A percentile compares a stretch with the other conserved stretches of the same genome.
These are phyloP conservation scores for Ceratopteris richardii DNA, from an alignment of 75 land plant species.

Conservation along the genomic window DNA sequence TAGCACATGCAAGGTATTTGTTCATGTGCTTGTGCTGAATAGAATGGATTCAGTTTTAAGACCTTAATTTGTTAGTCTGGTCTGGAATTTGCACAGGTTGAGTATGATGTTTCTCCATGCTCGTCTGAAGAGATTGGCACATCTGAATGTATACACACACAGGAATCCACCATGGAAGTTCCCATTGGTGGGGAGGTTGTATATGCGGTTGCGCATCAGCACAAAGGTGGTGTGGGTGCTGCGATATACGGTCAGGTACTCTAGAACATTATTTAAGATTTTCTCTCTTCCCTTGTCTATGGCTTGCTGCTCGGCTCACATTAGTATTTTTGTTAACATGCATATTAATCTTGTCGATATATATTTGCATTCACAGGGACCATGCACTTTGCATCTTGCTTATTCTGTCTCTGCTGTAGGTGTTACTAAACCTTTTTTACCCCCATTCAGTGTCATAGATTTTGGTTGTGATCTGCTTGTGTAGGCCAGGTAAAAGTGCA, in stretches of 20 bases:
- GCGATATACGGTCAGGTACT: slow-evolving; percentile 64
- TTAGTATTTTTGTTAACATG: too few species aligned
- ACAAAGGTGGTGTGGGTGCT: slow-evolving; percentile 56
- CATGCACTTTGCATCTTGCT: too few species aligned
- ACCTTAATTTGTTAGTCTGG: not conserved
- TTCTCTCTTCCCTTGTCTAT: too few species aligned
- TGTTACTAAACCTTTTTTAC: too few species aligned
- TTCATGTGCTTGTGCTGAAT: not conserved
- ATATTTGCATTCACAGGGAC: too few species aligned
- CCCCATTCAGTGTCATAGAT: too few species aligned
- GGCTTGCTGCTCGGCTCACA: too few species aligned
- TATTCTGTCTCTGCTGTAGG: too few species aligned
- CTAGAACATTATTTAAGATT: too few species aligned
- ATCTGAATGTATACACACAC: slow-evolving; percentile 39
- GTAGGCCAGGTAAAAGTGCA: too few species aligned
- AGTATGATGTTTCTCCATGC: slow-evolving; percentile 53
- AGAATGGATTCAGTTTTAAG: not conserved
- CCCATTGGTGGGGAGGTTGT: slow-evolving; percentile 70
- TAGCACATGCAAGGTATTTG: not conserved
- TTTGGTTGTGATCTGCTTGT: too few species aligned
- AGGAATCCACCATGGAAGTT: slow-evolving; percentile 22
- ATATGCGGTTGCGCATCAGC: slow-evolving; percentile 78
- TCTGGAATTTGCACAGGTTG: slow-evolving; percentile 26
- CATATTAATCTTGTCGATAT: too few species aligned
- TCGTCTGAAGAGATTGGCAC: slow-evolving; percentile 2